Base-by-base conservation (phyloP, 2,329 filamentous ascomycete genomes). In the Pseudogymnoascus sp. region DNA sequence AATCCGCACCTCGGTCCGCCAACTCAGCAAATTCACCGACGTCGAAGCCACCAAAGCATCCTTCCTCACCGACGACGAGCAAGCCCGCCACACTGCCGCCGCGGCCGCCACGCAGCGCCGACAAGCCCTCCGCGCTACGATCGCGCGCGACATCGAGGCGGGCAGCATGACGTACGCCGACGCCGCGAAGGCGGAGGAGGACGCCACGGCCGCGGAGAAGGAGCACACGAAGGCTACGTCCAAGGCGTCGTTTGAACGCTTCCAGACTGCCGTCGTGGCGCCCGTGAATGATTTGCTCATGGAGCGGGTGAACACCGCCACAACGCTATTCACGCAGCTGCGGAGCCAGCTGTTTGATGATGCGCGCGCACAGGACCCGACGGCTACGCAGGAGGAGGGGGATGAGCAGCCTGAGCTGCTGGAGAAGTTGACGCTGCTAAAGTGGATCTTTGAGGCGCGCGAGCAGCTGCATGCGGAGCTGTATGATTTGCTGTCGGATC, bases 381-480 rank as follows among this genome's bases (percentile, higher is more conserved):
- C 96, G 70, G 86, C 91, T 74, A 89, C 92, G 0, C 93, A 97
- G 74, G 92, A 96, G 75, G 93, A 97, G 77, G 93, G 95, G 17
- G 93, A 97, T 69, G 93, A 97, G 74, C 88, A 93, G 72, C 95
- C 95, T 0, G 95, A 99, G 75, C 82, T 97, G 0, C 80, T 97
- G 2, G 95, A 99, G 75, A 96, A 96, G 76, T 81, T 99, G 11
- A 97, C 93, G 0, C 83, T 97, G 59, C 81, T 97, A 13, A 99
- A 97, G 72, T 97, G 95, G 93, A 86, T 97, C 7, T 97, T 97
- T 70, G 95, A 99, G 74, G 89, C 90, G 0, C 87, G 93, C n/a
- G 95, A 99, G 76, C 82, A 84, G 56, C 81, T 97, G 7, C 88
- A 97, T 76, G 87, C 90, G 46, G 89, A 91, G 70, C 84, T 93